Conservation (phyloP, 2,329 filamentous ascomycete species). For the Hymenoscyphus scutula region DNA sequence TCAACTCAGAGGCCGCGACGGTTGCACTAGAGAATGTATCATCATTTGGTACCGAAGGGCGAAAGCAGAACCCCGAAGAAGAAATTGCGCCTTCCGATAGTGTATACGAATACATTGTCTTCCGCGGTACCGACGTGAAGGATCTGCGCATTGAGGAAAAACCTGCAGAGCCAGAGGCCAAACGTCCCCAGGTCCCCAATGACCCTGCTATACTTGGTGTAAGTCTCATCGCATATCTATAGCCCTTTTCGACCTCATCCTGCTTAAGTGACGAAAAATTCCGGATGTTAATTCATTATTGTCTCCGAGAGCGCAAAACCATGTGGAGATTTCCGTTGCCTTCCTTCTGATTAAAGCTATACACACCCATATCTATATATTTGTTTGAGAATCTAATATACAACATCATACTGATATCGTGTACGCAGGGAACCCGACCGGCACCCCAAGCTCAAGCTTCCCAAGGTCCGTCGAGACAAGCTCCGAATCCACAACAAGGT, state of each 20-base stretch:
- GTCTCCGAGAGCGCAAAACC: slow-evolving; percentile 90
- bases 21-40: slow-evolving; percentile 96
- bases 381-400: slow-evolving; percentile 9
- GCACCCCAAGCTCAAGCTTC: slow-evolving; percentile 23
- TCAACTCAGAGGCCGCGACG: slow-evolving; percentile 95
- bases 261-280: slow-evolving; percentile 81
- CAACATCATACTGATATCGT: slow-evolving; percentile 23
- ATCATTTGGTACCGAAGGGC: slow-evolving; percentile 91
- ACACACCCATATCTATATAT: background rate
- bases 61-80: slow-evolving; percentile 72
- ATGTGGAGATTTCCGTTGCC: slow-evolving; percentile 99
- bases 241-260: slow-evolving; percentile 13
- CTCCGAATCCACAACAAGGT: slow-evolving; percentile 19
- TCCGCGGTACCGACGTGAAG: slow-evolving; percentile 97
- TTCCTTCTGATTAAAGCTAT: slow-evolving; percentile 83
- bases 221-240: slow-evolving; percentile 51
- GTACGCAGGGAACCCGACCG: slow-evolving; percentile 43
- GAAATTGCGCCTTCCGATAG: slow-evolving; percentile 82
- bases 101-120: slow-evolving; percentile 98
- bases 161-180: slow-evolving; percentile 69
- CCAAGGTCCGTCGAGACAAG: slow-evolving; percentile 20
- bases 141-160: slow-evolving; percentile 91
- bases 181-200: slow-evolving; percentile 77
- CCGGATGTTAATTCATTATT: slow-evolving; percentile 89
- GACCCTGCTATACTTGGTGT: slow-evolving; percentile 97